Percentiles rank a stretch among this genome's conserved stretches.
These are phyloP conservation scores for Rhodofomes roseus DNA, from an alignment of 1,284 basidiomycete species.

Conservation along the genomic window DNA sequence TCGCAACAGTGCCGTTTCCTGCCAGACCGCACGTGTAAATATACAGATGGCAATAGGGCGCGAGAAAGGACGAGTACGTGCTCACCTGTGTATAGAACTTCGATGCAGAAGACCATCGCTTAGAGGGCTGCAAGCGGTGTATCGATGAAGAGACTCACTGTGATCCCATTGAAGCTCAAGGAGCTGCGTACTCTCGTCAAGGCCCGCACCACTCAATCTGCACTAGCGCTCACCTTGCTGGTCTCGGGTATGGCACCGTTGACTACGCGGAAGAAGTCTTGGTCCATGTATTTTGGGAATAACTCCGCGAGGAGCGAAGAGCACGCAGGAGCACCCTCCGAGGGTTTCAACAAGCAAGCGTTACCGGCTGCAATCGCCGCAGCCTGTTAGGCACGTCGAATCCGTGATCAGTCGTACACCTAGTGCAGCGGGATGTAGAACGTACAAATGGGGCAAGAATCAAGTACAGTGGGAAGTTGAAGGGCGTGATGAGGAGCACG, in stretches of 20 bases:
- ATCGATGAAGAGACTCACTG: constrained; percentile 41
- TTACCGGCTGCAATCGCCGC: constrained; percentile 81
- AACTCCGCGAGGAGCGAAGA: constrained; percentile 70
- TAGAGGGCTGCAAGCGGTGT: background rate
- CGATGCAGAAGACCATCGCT: background rate
- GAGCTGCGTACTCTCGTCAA: constrained; percentile 33
- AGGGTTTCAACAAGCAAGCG: constrained; percentile 71
- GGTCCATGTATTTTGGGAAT: constrained; percentile 79
- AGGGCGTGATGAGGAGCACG: constrained; percentile 62
- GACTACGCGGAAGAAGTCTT: constrained; percentile 64
- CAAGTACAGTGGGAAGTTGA: constrained; percentile 56
- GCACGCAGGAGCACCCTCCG: constrained; percentile 65
- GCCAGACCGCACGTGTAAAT: background rate
- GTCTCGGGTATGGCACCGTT: constrained; percentile 75
- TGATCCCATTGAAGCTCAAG: constrained; percentile 85
- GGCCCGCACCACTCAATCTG: too few species aligned
- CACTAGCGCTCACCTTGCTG: constrained; percentile 43
- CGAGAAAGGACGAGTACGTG: constrained; percentile 38
- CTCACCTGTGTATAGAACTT: constrained; percentile 57
- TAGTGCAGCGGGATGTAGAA: background rate
- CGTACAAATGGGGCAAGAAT: constrained; percentile 47
- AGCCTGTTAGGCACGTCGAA: constrained; percentile 22
- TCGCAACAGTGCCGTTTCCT: constrained; percentile 45
- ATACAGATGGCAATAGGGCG: too few species aligned
- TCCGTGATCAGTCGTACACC: background rate